Evolutionary conservation across 148 eudicot genomes (phyloP).

Genomic region (Persicaria tinctoria): DNA sequence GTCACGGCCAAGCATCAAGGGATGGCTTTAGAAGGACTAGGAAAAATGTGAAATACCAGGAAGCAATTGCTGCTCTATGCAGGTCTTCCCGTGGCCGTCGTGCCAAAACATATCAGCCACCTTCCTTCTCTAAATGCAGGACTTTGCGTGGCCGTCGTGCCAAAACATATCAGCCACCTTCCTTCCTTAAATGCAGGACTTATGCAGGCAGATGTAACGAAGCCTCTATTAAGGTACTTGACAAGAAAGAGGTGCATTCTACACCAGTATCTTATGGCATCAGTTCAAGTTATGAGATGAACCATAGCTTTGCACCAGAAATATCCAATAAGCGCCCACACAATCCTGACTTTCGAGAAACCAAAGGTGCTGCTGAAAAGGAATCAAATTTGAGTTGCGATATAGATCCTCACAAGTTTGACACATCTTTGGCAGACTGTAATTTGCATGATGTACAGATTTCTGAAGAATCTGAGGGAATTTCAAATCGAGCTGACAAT

Average conservation of each 20-base stretch:
- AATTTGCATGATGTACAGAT: neutral
- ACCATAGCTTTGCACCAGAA: neutral
- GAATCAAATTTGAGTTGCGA: neutral
- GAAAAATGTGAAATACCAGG: slow-evolving; percentile 5
- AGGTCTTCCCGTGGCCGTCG: neutral
- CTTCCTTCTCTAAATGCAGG: neutral
- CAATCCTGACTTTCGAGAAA: neutral
- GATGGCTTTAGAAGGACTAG: slow-evolving; percentile 2
- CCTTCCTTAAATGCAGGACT: neutral
- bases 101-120: neutral
- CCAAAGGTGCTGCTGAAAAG: neutral
- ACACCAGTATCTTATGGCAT: neutral
- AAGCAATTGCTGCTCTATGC: slow-evolving; percentile 7
- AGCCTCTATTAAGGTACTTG: neutral
- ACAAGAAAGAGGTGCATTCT: neutral
- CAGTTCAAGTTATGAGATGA: neutral
- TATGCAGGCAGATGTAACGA: neutral
- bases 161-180: neutral
- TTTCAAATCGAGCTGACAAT: neutral
- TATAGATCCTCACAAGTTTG: neutral
- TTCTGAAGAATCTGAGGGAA: neutral
- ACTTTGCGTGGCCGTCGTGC: neutral
- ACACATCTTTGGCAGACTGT: neutral
- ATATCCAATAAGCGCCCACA: neutral
- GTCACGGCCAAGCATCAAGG: neutral